Conservation (phyloP, 2,329 filamentous ascomycete species). For the Alternaria consortialis region DNA sequence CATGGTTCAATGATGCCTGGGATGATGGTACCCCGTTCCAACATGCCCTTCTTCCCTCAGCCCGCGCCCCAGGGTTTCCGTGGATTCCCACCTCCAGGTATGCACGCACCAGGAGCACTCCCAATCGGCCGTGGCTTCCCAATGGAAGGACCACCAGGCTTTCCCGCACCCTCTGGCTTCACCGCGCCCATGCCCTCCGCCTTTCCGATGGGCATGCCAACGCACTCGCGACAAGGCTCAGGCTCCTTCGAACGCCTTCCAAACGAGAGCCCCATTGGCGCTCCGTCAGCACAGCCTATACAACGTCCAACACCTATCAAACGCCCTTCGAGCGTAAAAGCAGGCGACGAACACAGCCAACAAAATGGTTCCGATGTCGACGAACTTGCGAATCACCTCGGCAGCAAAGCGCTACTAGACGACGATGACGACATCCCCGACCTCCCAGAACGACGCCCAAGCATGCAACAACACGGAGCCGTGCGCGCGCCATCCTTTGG, state of each 20-base stretch:
- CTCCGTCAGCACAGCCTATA: constrained; percentile 73
- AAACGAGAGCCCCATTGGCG: constrained; percentile 61
- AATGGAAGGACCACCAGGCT: constrained; percentile 60
- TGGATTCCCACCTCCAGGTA: constrained; percentile 66
- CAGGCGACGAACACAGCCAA: constrained; percentile 57
- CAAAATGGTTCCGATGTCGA: constrained; percentile 66
- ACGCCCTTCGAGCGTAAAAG: constrained; percentile 77
- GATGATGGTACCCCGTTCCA: constrained; percentile 64
- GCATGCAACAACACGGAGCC: constrained; percentile 47
- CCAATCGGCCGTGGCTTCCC: constrained; percentile 66
- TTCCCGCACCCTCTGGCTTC: constrained; percentile 53
- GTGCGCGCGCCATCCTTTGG: constrained; percentile 42
- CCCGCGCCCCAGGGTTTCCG: constrained; percentile 64
- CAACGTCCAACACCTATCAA: constrained; percentile 87
- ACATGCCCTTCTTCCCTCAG: constrained; percentile 65
- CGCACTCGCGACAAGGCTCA: constrained; percentile 81
- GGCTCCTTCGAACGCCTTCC: constrained; percentile 64
- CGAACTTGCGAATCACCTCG: constrained; percentile 79
- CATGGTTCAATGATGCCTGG: constrained; percentile 63
- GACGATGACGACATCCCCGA: constrained; percentile 66
- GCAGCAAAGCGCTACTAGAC: constrained; percentile 86
- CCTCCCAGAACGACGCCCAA: constrained; percentile 63
- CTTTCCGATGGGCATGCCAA: constrained; percentile 55
- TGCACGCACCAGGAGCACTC: constrained; percentile 64
- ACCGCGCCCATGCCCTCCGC: constrained; percentile 45